Percentiles rank a stretch among this genome's conserved stretches.
phyloP scores from a whole-genome alignment of 345 rosid species.

The Chamaenerion angustifolium region DNA sequence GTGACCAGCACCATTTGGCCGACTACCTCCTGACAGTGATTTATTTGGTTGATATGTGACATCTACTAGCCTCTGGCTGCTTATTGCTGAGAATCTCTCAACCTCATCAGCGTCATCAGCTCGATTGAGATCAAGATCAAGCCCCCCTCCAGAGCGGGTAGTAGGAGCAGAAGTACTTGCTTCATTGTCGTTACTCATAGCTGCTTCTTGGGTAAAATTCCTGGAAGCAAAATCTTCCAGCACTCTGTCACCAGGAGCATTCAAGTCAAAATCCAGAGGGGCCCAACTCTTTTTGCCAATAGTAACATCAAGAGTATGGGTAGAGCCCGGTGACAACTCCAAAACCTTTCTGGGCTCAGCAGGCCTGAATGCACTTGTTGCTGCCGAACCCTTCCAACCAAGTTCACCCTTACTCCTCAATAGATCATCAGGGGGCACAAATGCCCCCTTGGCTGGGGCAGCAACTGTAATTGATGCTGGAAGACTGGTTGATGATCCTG shows the following conservation, averaged over 20 bases:
- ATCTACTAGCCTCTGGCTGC: conserved; percentile 22
- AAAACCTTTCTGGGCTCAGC: conserved; percentile 67
- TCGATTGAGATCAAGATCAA: conserved; percentile 79
- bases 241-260: conserved; percentile 72
- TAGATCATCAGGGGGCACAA: conserved; percentile 67
- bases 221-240: conserved; percentile 50
- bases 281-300: conserved; percentile 36
- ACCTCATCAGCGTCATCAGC: conserved; percentile 49
- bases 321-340: conserved; percentile 22
- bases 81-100: conserved; percentile 22
- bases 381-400: conserved; percentile 99
- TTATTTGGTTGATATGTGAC: conserved; percentile 17
- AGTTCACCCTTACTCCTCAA: conserved; percentile 48
- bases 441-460: conserved; percentile 27
- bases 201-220: conserved; percentile 20
- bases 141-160: conserved; percentile 54
- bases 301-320: conserved; percentile 24
- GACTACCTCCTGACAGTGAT: conserved; percentile 18
- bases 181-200: conserved; percentile 17
- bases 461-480: conserved; percentile 64
- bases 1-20: conserved; percentile 22
- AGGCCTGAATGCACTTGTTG: conserved; percentile 96
- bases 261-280: conserved; percentile 62
- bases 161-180: conserved; percentile 14
- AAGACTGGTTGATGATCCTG: conserved; percentile 21